A percentile compares a stretch with the other conserved stretches of the same genome.
Evolutionary conservation across 2,329 filamentous ascomycete genomes (phyloP).

Genomic region (Rhynchosporium secalis): DNA sequence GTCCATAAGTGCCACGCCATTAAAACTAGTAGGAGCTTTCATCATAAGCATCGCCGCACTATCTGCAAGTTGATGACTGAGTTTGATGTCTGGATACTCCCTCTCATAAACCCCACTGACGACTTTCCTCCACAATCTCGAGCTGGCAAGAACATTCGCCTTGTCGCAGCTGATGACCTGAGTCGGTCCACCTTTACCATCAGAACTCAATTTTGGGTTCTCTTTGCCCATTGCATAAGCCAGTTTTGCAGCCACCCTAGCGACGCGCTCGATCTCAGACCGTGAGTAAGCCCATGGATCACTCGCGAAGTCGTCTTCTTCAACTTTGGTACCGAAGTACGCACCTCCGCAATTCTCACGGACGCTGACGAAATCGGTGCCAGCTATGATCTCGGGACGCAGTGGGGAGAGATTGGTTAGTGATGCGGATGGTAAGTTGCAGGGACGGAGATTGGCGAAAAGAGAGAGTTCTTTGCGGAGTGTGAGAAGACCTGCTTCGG

Average conservation of each 20-base stretch:
- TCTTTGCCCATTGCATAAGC: slow-evolving; percentile 57
- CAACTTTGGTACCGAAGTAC: slow-evolving; percentile 95
- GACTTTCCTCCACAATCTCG: slow-evolving; percentile 81
- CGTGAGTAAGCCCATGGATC: slow-evolving; percentile 95
- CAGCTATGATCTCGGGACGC: slow-evolving; percentile 87
- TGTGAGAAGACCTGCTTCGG: slow-evolving; percentile 6
- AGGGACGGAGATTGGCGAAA: slow-evolving; percentile 3
- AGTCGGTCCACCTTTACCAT: slow-evolving; percentile 7
- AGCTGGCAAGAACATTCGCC: slow-evolving; percentile 90
- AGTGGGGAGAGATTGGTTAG: slow-evolving; percentile 50
- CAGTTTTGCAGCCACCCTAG: slow-evolving; percentile 74
- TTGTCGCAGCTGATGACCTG: slow-evolving; percentile 82
- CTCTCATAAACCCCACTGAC: slow-evolving; percentile 78
- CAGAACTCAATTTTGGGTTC: slow-evolving; percentile 54
- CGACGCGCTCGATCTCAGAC: slow-evolving; percentile 81
- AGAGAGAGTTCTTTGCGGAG: slow-evolving; percentile 12
- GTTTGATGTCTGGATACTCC: slow-evolving; percentile 81
- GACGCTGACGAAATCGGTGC: slow-evolving; percentile 91
- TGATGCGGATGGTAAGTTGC: slow-evolving; percentile 9
- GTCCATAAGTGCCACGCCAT: slow-evolving; percentile 85
- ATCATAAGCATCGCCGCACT: slow-evolving; percentile 92
- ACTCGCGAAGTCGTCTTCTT: slow-evolving; percentile 88
- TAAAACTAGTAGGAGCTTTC: slow-evolving; percentile 82
- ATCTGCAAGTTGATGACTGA: slow-evolving; percentile 88
- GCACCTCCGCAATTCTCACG: slow-evolving; percentile 99